Base-by-base conservation (phyloP, 331 rosid genomes). In the Rhamnella rubrinervis region DNA sequence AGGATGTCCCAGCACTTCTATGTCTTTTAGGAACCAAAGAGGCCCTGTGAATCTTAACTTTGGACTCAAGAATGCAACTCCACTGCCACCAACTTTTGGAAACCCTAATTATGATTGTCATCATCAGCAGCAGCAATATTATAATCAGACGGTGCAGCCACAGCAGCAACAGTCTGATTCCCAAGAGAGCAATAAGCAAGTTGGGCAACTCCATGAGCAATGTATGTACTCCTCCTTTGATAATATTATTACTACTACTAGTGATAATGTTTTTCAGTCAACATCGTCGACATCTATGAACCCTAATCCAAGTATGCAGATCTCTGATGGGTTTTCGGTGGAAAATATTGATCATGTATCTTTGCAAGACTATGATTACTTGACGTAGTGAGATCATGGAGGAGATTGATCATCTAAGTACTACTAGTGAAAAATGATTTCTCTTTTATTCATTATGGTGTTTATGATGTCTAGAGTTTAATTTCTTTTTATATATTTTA, bases 11-110 rank as follows among this genome's bases (percentile, higher is more conserved):
- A 79, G 60, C 50, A 71, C 66, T 18, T 26, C 79, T 77, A 15
- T 65, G 61, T 77, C 91, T 8, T 61, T 84, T 55, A 90, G 82
- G 10, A 74, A 66, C 80, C 92, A 80, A 49, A 90, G 70, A 76
- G 98, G 98, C 7, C 98, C 98, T 52, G 83, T 89, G 66, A 89
- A 89, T 86, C 78, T 92, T 66, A 85, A 82, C 62, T 92, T 92
- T 61, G 83, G 85, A 72, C 53, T 49, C 67, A 68, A 67, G 19
- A 63, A 61, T 58, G 59, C 57, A 6, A 23, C 70, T 15, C 70
- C 63, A 18, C 25, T 52, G 25, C 46, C 68, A 64, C n/a, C 68
- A 19, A 75, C 84, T 7, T 65, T 64, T 26, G 64, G 53, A 35
- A 66, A 40, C 60, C 49, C 19, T 9, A n/a, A 23, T 57, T 53